A percentile compares a stretch with the other conserved stretches of the same genome.
Conservation (phyloP, 176 grass and related monocot species). For the Carex littledalei region DNA sequence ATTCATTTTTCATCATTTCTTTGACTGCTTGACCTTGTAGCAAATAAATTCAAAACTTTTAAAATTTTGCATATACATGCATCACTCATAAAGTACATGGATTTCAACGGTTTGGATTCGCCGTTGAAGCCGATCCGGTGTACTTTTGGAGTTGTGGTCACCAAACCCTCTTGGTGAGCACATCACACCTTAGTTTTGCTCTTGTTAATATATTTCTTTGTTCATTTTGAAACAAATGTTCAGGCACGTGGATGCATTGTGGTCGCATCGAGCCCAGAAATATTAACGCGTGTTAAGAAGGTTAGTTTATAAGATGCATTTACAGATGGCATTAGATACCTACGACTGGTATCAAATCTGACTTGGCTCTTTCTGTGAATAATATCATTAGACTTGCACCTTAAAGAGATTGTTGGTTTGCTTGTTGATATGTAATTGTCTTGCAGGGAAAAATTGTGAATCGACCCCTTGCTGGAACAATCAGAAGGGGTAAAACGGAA, state of each 20-base stretch:
- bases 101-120: too few species aligned
- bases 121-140: too few species aligned
- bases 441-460: conserved; percentile 72
- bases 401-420: neutral
- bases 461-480: conserved; percentile 82
- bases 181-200: too few species aligned
- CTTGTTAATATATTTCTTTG: conserved; percentile 13
- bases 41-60: too few species aligned
- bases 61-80: too few species aligned
- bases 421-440: neutral
- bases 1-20: too few species aligned
- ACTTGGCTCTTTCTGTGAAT: neutral
- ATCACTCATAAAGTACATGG: too few species aligned
- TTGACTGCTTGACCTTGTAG: too few species aligned
- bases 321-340: neutral
- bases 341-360: neutral
- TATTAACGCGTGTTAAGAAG: conserved; percentile 78
- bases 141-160: too few species aligned
- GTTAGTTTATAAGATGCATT: conserved; percentile 30
- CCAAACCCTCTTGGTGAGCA: too few species aligned
- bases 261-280: conserved; percentile 88
- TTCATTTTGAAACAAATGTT: conserved; percentile 12
- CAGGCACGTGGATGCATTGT: conserved; percentile 61
- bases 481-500: conserved; percentile 66
- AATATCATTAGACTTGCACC: neutral